Evolutionary conservation across 1,139 yeast species (phyloP).

Genomic region (Candida frijolesensis): DNA sequence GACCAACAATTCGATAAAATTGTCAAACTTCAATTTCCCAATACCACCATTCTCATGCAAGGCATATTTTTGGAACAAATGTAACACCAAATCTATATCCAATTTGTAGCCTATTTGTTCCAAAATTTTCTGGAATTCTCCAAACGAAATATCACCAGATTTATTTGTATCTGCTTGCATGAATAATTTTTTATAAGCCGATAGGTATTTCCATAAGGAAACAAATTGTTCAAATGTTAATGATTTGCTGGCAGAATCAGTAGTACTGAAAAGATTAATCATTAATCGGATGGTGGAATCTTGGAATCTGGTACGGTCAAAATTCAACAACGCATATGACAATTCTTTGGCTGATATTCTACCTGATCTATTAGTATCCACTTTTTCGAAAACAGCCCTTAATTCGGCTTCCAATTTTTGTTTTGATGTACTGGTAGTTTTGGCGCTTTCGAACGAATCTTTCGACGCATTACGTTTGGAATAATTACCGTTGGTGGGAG

Average conservation of each 20-base stretch:
- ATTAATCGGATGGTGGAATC: constrained; percentile 63
- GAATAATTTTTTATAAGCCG: constrained; percentile 72
- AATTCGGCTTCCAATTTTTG: constrained; percentile 47
- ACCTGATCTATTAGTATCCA: constrained; percentile 58
- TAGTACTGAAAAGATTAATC: constrained; percentile 57
- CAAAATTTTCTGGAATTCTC: constrained; percentile 68
- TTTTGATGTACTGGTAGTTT: constrained; percentile 11
- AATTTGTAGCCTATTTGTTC: constrained; percentile 71
- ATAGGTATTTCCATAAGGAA: constrained; percentile 69
- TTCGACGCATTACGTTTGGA: constrained; percentile 3
- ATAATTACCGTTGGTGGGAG: constrained; percentile 4
- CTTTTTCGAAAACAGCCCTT: constrained; percentile 56
- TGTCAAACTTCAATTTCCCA: constrained; percentile 74
- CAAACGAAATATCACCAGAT: constrained; percentile 64
- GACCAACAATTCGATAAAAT: constrained; percentile 78
- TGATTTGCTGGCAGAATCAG: constrained; percentile 27
- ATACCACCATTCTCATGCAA: constrained; percentile 37
- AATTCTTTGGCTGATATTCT: constrained; percentile 60
- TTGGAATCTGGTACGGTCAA: constrained; percentile 65
- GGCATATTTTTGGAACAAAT: constrained; percentile 62
- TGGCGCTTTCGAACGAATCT: constrained; percentile 3
- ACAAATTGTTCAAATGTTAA: constrained; percentile 68
- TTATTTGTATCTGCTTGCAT: constrained; percentile 63
- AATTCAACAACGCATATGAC: constrained; percentile 62
- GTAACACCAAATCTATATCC: constrained; percentile 62